A percentile compares a stretch with the other conserved stretches of the same genome.
Evolutionary conservation across 768 basidiomycete species (phyloP).

Genomic region (Mycena olivaceomarginata): DNA sequence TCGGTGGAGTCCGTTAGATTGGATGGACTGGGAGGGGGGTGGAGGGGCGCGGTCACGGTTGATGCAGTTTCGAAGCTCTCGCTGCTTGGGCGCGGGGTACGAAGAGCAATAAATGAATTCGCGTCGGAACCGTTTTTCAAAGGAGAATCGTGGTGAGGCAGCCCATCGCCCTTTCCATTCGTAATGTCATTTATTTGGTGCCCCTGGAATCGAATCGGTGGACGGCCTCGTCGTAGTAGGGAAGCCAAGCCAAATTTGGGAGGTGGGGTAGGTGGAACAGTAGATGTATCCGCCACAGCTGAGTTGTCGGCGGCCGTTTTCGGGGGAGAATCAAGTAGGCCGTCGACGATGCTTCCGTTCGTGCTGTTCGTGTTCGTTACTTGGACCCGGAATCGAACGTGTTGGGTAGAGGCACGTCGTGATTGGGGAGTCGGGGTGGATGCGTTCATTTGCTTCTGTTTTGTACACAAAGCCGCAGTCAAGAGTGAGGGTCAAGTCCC

Average conservation of each 20-base stretch:
- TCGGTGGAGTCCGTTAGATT: neutral
- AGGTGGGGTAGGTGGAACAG: too few species aligned
- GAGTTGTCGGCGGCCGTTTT: neutral
- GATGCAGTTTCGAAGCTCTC: neutral
- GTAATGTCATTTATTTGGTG: too few species aligned
- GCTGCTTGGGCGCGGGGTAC: neutral
- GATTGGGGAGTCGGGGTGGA: neutral
- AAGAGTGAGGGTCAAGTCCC: neutral
- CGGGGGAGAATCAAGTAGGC: neutral
- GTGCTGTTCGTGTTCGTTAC: neutral
- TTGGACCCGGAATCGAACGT: neutral
- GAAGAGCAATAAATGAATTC: neutral
- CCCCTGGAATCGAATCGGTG: too few species aligned
- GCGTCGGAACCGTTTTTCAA: neutral
- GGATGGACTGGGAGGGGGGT: neutral
- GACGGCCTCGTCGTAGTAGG: too few species aligned
- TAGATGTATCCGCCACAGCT: neutral
- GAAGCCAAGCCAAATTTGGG: too few species aligned
- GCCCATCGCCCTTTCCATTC: neutral
- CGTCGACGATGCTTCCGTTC: neutral
- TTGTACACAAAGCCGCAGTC: neutral
- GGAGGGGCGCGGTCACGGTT: neutral
- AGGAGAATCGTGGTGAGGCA: neutral
- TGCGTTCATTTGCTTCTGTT: neutral
- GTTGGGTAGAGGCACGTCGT: neutral